Conservation (phyloP, 1,284 basidiomycete species). For the Fomitopsis pinicola region DNA sequence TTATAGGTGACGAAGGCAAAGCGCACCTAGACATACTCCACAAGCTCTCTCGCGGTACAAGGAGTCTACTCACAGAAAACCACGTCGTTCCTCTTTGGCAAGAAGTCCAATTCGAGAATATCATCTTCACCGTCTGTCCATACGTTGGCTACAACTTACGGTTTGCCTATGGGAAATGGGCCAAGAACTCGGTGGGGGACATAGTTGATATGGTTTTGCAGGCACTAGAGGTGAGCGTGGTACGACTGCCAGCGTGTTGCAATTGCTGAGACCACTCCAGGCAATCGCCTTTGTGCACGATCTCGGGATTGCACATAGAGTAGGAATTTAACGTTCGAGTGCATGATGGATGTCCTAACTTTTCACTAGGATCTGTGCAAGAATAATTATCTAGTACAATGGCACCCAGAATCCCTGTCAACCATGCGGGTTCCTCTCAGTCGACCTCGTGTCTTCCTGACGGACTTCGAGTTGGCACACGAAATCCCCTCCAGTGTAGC, state of each 20-base stretch:
- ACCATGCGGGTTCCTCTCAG: neutral
- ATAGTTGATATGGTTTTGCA: neutral
- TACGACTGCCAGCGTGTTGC: neutral
- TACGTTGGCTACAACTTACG: neutral
- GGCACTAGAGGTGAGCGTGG: neutral
- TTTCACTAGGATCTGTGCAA: neutral
- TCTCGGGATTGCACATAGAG: neutral
- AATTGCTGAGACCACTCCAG: neutral
- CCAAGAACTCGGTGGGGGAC: neutral
- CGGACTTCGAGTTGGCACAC: neutral
- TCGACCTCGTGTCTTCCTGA: neutral
- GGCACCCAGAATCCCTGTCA: neutral
- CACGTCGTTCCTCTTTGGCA: neutral
- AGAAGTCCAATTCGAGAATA: neutral
- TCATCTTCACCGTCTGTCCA: neutral
- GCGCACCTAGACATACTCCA: neutral
- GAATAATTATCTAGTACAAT: neutral
- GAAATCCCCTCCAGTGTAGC: neutral
- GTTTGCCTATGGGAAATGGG: neutral
- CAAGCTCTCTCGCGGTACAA: neutral
- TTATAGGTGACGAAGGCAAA: neutral
- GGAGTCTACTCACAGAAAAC: neutral
- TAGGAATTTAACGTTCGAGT: neutral
- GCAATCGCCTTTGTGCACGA: neutral
- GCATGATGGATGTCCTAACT: neutral